A percentile compares a stretch with the other conserved stretches of the same genome.
phyloP scores from a whole-genome alignment of 192 early-diverging fungal genomes.

The Rhizoclosmatium sp. region DNA sequence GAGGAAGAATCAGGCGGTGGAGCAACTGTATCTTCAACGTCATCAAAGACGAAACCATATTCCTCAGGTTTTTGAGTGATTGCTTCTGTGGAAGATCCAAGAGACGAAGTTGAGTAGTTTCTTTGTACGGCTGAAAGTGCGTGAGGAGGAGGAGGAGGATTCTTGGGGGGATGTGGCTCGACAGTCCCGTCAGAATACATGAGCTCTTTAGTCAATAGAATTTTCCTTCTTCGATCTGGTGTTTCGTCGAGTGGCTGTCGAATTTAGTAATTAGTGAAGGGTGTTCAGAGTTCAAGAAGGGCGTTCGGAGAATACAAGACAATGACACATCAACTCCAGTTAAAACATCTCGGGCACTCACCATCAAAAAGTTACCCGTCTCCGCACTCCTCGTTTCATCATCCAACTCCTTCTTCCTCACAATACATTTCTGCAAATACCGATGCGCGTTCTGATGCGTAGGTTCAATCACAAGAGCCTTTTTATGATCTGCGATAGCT shows the following conservation, averaged over 20 bases:
- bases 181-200: not conserved
- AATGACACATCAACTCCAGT: not conserved
- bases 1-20: conserved; percentile 15
- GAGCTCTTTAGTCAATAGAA: not conserved
- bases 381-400: conserved; percentile 30
- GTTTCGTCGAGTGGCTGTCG: not conserved
- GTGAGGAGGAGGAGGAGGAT: conserved; percentile 8
- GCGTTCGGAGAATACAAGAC: not conserved
- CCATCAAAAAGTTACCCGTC: conserved; percentile 27
- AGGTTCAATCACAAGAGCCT: conserved; percentile 16
- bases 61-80: not conserved
- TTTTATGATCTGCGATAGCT: conserved; percentile 28
- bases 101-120: not conserved
- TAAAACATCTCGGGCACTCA: not conserved
- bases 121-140: not conserved
- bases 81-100: not conserved
- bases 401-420: conserved; percentile 26
- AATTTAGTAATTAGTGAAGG: not conserved
- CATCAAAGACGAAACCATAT: conserved; percentile 33
- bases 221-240: not conserved
- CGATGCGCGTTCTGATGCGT: conserved; percentile 27
- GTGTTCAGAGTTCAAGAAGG: not conserved
- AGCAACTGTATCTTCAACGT: conserved; percentile 12
- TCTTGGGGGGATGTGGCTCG: not conserved
- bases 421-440: conserved; percentile 38